These are phyloP conservation scores for Athelia psychrophila DNA, from an alignment of 1,284 basidiomycete species.

Conservation along the genomic window DNA sequence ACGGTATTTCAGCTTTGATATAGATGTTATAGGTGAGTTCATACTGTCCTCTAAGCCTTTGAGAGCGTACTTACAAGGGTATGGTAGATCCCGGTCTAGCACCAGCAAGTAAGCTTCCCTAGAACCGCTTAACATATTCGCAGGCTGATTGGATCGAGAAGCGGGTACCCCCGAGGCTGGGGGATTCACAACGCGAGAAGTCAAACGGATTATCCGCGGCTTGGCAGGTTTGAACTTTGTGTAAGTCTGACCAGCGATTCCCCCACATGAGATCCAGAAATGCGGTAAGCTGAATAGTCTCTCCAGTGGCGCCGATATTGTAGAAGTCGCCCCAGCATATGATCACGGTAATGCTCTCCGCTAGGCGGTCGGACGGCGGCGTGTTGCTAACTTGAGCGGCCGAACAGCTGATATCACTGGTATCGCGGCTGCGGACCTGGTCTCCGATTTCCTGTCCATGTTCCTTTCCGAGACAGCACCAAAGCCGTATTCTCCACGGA, in stretches of 20 bases:
- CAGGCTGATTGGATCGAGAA: conserved; percentile 20
- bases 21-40: conserved; percentile 72
- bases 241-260: conserved; percentile 53
- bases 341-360: conserved; percentile 52
- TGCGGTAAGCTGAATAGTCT: conserved; percentile 3
- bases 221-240: conserved; percentile 76
- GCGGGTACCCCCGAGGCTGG: conserved; percentile 83
- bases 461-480: conserved; percentile 43
- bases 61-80: neutral
- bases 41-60: neutral
- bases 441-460: conserved; percentile 68
- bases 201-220: conserved; percentile 76
- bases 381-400: conserved; percentile 1
- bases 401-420: conserved; percentile 64
- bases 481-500: too few relatives aligned
- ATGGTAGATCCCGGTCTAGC: conserved; percentile 69
- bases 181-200: conserved; percentile 79
- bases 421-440: conserved; percentile 69
- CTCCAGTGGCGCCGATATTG: conserved; percentile 66
- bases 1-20: conserved; percentile 64
- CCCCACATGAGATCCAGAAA: too few relatives aligned
- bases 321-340: conserved; percentile 83
- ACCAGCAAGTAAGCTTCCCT: conserved; percentile 63
- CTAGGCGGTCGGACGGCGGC: conserved; percentile 1
- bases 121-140: neutral